A percentile compares a stretch with the other conserved stretches of the same genome.
Evolutionary conservation across 345 rosid species (phyloP).

Genomic region (Heritiera littoralis): DNA sequence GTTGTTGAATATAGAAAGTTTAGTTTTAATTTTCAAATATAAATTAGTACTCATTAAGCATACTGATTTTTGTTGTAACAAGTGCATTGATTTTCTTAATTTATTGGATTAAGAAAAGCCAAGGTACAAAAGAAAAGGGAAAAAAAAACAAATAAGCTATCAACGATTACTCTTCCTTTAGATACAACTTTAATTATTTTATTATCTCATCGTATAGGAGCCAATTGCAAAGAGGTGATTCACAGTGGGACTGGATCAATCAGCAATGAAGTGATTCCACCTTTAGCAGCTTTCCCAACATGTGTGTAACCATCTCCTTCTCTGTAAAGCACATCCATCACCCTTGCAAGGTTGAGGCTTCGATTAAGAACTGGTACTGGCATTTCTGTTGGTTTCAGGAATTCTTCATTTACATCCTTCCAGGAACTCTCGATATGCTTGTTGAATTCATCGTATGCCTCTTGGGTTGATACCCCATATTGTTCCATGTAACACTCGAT

Average conservation of each 20-base stretch:
- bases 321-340: constrained; percentile 16
- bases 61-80: no score
- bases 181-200: background rate
- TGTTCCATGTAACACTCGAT: constrained; percentile 12
- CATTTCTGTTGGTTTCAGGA: background rate
- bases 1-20: no score
- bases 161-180: background rate
- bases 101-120: no score
- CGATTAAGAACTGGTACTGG: background rate
- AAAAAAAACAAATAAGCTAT: background rate
- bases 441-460: background rate
- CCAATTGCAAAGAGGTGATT: background rate
- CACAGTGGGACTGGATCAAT: background rate
- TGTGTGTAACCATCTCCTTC: constrained; percentile 14
- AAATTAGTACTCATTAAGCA: no score
- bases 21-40: no score
- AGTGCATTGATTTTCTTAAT: no score
- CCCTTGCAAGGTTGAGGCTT: constrained; percentile 13
- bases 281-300: background rate
- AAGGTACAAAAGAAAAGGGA: background rate
- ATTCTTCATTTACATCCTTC: constrained; percentile 11
- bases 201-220: background rate
- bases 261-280: constrained; percentile 2
- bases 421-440: background rate
- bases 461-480: background rate